These are phyloP conservation scores for Beauveria sp. DNA, from an alignment of 2,329 filamentous ascomycete species.

Conservation along the genomic window DNA sequence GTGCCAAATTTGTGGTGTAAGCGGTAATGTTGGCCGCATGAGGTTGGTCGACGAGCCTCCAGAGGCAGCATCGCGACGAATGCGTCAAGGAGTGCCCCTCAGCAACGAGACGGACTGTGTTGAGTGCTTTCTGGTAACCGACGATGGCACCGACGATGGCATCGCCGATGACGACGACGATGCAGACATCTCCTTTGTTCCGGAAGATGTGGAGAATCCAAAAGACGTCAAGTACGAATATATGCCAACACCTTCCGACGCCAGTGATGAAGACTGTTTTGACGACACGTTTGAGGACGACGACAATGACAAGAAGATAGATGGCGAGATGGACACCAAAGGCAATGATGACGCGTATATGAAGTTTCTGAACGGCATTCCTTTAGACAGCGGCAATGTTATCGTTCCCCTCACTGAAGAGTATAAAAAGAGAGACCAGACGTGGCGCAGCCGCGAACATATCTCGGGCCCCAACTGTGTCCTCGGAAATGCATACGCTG, in stretches of 20 bases:
- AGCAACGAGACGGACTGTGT: conserved; percentile 1
- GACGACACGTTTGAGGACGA: not conserved
- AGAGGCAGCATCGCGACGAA: conserved; percentile 14
- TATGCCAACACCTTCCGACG: not conserved
- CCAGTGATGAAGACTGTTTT: not conserved
- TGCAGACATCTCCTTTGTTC: not conserved
- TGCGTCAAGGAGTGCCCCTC: not conserved
- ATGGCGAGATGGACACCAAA: not conserved
- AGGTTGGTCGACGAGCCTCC: conserved; percentile 17
- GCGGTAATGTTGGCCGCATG: conserved; percentile 21
- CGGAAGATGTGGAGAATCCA: not conserved
- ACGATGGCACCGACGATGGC: not conserved
- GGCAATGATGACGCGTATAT: not conserved
- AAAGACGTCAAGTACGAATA: conserved; percentile 2
- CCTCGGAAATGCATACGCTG: conserved; percentile 15
- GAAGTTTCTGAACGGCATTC: not conserved
- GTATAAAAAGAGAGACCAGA: conserved; percentile 6
- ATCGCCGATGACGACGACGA: not conserved
- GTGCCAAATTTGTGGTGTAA: conserved; percentile 23
- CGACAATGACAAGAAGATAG: not conserved
- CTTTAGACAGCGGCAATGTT: not conserved
- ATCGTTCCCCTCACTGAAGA: conserved; percentile 8
- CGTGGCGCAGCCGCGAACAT: conserved; percentile 16
- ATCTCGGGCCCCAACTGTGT: conserved; percentile 17
- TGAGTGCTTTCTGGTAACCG: conserved; percentile 12